Conservation (phyloP, 179 eudicot genomes). For the Spergularia azorica region DNA sequence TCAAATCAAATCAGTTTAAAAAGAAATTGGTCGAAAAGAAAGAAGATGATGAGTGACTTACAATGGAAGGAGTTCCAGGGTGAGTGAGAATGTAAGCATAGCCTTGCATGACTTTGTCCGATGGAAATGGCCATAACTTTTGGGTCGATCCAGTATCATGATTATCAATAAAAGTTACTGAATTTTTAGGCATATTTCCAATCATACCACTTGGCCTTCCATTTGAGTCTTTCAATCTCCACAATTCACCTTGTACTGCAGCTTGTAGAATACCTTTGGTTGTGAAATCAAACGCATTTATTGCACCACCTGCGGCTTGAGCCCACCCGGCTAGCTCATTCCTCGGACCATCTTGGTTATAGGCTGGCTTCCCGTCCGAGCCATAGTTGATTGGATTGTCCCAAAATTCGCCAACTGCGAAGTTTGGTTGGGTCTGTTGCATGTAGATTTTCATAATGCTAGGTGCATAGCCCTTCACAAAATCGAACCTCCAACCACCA, state of each 20-base stretch:
- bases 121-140: constrained; percentile 45
- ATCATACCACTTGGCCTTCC: constrained; percentile 28
- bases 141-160: constrained; percentile 82
- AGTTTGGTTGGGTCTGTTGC: constrained; percentile 23
- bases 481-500: constrained; percentile 52
- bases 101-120: constrained; percentile 73
- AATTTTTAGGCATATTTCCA: constrained; percentile 21
- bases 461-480: constrained; percentile 60
- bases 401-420: constrained; percentile 26
- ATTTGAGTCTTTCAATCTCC: constrained; percentile 25
- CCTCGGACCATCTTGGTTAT: constrained; percentile 23
- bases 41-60: constrained; percentile 23
- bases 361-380: constrained; percentile 24
- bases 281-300: constrained; percentile 24
- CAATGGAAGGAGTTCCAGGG: constrained; percentile 30
- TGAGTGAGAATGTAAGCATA: constrained; percentile 46
- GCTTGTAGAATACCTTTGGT: constrained; percentile 30
- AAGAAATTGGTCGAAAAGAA: too few species aligned
- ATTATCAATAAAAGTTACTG: constrained; percentile 48
- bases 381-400: constrained; percentile 14
- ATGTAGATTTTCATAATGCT: constrained; percentile 39
- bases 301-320: constrained; percentile 20
- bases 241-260: constrained; percentile 28
- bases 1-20: too few species aligned
- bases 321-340: constrained; percentile 24